These are phyloP conservation scores for Ustanciosporium gigantosporum DNA, from an alignment of 1,284 basidiomycete species.

Conservation along the genomic window DNA sequence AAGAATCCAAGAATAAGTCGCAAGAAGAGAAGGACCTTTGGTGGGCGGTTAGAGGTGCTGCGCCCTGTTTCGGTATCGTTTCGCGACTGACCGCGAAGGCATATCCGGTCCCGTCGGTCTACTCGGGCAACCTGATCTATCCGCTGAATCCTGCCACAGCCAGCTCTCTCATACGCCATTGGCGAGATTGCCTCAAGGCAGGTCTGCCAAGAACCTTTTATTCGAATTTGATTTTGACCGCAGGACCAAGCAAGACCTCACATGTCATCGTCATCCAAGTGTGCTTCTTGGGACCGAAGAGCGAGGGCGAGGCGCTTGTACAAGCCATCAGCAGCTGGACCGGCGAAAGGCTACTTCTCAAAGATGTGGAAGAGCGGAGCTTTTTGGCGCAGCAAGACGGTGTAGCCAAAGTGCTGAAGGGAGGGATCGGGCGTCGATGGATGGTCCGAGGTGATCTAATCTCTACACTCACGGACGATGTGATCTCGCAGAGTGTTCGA, in stretches of 20 bases:
- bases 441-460: constrained; percentile 63
- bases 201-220: constrained; percentile 75
- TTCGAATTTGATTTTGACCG: constrained; percentile 83
- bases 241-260: constrained; percentile 66
- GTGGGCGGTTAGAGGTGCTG: constrained; percentile 87
- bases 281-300: constrained; percentile 75
- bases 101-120: constrained; percentile 82
- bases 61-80: constrained; percentile 79
- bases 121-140: constrained; percentile 86
- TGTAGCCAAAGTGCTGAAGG: constrained; percentile 81
- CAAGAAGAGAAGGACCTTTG: constrained; percentile 67
- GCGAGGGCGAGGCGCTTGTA: constrained; percentile 76
- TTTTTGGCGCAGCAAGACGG: constrained; percentile 86
- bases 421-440: constrained; percentile 67
- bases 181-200: constrained; percentile 86
- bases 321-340: constrained; percentile 83
- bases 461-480: constrained; percentile 77
- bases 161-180: constrained; percentile 82
- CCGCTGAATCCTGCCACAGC: constrained; percentile 82
- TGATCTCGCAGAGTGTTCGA: constrained; percentile 78
- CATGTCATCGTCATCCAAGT: constrained; percentile 80
- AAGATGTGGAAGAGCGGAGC: constrained; percentile 84
- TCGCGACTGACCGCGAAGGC: constrained; percentile 83
- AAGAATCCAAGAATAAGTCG: constrained; percentile 35
- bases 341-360: constrained; percentile 72